Evolutionary conservation across 192 early-diverging fungal species (phyloP), one percentile per base, ranked within the genome.

Genomic region (Allomyces macrogynus): DNA sequence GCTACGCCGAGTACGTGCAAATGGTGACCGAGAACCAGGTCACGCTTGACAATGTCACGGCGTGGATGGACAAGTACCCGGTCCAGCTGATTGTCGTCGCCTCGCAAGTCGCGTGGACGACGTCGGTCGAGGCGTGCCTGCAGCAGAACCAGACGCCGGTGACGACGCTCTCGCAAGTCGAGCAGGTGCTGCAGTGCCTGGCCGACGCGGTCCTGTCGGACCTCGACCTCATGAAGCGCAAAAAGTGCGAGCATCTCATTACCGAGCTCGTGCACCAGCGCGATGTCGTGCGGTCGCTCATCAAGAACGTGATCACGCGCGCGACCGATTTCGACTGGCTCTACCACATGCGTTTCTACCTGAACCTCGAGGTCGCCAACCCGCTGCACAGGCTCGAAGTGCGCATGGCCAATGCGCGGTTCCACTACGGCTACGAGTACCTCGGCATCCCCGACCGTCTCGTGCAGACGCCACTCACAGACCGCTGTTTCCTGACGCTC

Each of bases 181-280:
- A 89, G 49, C 74, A 79, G 43, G 83, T 85, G 24, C 77, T 99
- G 62, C 83, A 86, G 24, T 76, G 92, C 44, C 83, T 99, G 26
- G 95, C 97, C 0, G 90, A 93, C 64, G 81, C 95, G 64, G 95
- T 99, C 16, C 78, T 99, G 5, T 75, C 84, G 64, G 94, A 97
- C 67, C 75, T 98, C 68, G 72, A 78, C 0, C 69, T 87, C 14
- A 82, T 96, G 57, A 78, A 81, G 66, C 88, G 97, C 63, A 83
- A 87, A 63, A 99, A 99, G 76, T 90, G 93, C 71, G 97, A 99
- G 76, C 92, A 95, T 63, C 72, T 99, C 67, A 93, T 99, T 64
- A 98, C 97, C 5, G 97, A 99, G 75, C 83, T 97, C 44, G 95
- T 99, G 14, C 97, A 99, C 75, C 91, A 99, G 76, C 82, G 95